Conservation (phyloP, 78 protist genomes). For the Polysphondylium violaceum region DNA sequence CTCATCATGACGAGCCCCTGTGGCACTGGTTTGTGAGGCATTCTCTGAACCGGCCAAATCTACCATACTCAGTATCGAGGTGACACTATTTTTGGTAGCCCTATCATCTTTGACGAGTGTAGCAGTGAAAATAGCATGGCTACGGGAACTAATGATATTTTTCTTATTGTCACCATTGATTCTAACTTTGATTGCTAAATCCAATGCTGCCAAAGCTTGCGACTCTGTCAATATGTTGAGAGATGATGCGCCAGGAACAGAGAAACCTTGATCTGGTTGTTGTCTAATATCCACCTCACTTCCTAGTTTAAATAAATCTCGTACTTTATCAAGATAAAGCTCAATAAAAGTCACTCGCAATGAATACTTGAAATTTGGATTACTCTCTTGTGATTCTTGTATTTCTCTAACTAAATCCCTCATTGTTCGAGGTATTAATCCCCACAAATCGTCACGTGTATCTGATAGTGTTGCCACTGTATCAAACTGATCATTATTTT, state of each 20-base stretch:
- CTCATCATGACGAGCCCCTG: conserved; percentile 74
- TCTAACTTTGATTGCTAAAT: too few species aligned
- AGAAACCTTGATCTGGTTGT: conserved; percentile 22
- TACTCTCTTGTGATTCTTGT: neutral
- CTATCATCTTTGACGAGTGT: conserved; percentile 14
- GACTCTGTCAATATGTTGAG: too few species aligned
- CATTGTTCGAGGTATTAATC: conserved; percentile 49
- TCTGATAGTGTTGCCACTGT: too few species aligned
- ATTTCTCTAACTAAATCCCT: neutral
- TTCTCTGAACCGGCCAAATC: conserved; percentile 95
- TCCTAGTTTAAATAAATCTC: conserved; percentile 30
- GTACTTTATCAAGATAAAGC: conserved; percentile 39
- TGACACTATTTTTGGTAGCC: neutral
- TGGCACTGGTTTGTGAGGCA: conserved; percentile 87
- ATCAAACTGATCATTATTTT: too few species aligned
- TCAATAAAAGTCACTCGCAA: conserved; percentile 27
- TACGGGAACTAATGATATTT: conserved; percentile 39
- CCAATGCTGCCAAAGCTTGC: too few species aligned
- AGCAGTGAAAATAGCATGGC: conserved; percentile 38
- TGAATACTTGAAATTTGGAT: neutral
- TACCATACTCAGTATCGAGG: conserved; percentile 79
- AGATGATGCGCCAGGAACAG: too few species aligned
- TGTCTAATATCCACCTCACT: conserved; percentile 11
- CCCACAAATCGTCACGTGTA: conserved; percentile 15
- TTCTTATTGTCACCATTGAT: neutral